Conservation (phyloP, 1,284 basidiomycete genomes). For the Ganoderma sinense region DNA sequence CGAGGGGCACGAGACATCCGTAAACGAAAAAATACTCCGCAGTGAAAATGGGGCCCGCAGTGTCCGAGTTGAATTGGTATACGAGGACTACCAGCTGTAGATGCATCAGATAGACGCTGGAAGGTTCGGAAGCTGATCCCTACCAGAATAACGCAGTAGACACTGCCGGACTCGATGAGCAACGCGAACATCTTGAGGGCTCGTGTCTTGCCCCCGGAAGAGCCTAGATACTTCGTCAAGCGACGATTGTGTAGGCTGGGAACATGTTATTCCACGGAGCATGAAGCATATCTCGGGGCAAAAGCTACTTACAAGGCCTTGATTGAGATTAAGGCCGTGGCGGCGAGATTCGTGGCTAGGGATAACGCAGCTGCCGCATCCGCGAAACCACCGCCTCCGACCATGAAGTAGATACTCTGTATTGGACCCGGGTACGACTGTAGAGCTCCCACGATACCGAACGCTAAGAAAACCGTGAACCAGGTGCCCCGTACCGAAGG, state of each 20-base stretch:
- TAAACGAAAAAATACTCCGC: constrained; percentile 7
- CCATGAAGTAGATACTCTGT: neutral
- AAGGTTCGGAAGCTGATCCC: neutral
- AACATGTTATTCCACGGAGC: too few relatives aligned
- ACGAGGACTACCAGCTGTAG: constrained; percentile 1
- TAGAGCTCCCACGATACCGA: neutral
- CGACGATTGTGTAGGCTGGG: neutral
- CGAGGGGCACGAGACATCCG: constrained; percentile 16
- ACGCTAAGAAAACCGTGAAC: too few relatives aligned
- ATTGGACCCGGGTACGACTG: neutral
- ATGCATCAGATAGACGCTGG: neutral
- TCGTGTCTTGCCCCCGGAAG: neutral
- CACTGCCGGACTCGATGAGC: constrained; percentile 12
- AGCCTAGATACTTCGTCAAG: neutral
- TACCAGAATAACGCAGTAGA: constrained; percentile 16
- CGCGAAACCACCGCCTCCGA: neutral
- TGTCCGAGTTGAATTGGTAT: neutral
- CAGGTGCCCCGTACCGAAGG: too few relatives aligned
- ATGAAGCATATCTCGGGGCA: too few relatives aligned
- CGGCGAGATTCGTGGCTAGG: neutral
- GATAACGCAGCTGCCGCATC: neutral
- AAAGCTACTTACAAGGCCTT: neutral
- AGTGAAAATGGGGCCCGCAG: neutral
- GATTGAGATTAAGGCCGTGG: neutral
- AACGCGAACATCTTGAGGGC: constrained; percentile 9